These are phyloP conservation scores for Lablab purpureus DNA, from an alignment of 306 rosid genomes.

Conservation along the genomic window DNA sequence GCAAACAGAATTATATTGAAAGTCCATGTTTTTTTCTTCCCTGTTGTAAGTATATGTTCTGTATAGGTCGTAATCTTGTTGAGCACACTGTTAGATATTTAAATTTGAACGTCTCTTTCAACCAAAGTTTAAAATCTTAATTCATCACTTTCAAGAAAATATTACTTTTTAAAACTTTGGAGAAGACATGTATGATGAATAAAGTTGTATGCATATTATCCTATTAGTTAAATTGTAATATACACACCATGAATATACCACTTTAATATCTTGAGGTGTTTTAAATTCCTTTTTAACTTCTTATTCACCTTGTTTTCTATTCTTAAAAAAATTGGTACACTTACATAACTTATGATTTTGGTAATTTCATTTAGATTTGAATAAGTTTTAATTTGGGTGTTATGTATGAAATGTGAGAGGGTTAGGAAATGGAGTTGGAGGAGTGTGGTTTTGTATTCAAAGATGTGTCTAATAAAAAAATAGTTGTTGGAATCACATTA, in stretches of 20 bases:
- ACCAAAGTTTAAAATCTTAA: not conserved
- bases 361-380: not conserved
- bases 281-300: too few relatives aligned
- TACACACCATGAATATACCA: not conserved
- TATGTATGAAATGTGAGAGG: not conserved
- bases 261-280: not conserved
- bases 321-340: too few relatives aligned
- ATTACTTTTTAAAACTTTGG: not conserved
- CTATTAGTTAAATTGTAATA: too few relatives aligned
- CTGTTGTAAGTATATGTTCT: not conserved
- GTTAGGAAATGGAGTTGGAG: not conserved
- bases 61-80: not conserved
- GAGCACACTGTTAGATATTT: not conserved
- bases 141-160: not conserved
- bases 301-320: too few relatives aligned
- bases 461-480: conserved; percentile 30
- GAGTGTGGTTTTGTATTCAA: not conserved
- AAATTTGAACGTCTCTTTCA: not conserved
- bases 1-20: too few relatives aligned
- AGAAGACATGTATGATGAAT: not conserved
- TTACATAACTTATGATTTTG: too few relatives aligned
- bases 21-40: not conserved
- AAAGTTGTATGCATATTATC: not conserved
- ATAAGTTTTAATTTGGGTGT: not conserved
- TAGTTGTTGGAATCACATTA: conserved; percentile 14